Conservation (phyloP, 2,329 filamentous ascomycete species). For the Fusarium sp. region DNA sequence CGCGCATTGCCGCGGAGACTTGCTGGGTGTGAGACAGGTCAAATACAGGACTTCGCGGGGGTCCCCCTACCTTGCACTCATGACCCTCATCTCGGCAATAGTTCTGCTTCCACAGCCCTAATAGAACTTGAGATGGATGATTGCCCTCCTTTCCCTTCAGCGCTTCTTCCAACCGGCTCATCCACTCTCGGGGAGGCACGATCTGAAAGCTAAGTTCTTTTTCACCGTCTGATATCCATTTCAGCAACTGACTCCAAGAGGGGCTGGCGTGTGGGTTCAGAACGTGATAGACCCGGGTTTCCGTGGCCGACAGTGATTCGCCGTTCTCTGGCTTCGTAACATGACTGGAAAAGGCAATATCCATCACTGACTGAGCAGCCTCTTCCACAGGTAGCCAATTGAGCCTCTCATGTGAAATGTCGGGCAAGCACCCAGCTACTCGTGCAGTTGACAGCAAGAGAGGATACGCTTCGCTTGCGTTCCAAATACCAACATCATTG, state of each 20-base stretch:
- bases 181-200: slow-evolving; percentile 25
- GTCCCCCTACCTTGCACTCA: fast-evolving
- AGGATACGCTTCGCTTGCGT: slow-evolving; percentile 63
- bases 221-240: slow-evolving; percentile 24
- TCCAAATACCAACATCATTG: slow-evolving; percentile 63
- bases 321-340: no score
- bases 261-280: slow-evolving; percentile 35
- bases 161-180: slow-evolving; percentile 22
- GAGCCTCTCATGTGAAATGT: slow-evolving; percentile 46
- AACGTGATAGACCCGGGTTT: slow-evolving; percentile 37
- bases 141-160: neutral
- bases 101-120: slow-evolving; percentile 38
- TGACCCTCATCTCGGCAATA: neutral
- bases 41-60: neutral
- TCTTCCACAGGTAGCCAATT: slow-evolving; percentile 63
- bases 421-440: slow-evolving; percentile 52
- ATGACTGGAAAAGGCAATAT: slow-evolving; percentile 41
- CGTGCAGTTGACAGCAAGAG: slow-evolving; percentile 61
- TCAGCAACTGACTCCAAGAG: slow-evolving; percentile 35
- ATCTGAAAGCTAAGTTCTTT: slow-evolving; percentile 6
- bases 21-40: slow-evolving; percentile 14
- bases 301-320: neutral
- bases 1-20: slow-evolving; percentile 18
- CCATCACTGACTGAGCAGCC: slow-evolving; percentile 55
- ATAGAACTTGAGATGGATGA: slow-evolving; percentile 39